phyloP scores from a whole-genome alignment of 192 early-diverging fungal species.

The Backusella psychrophila region DNA sequence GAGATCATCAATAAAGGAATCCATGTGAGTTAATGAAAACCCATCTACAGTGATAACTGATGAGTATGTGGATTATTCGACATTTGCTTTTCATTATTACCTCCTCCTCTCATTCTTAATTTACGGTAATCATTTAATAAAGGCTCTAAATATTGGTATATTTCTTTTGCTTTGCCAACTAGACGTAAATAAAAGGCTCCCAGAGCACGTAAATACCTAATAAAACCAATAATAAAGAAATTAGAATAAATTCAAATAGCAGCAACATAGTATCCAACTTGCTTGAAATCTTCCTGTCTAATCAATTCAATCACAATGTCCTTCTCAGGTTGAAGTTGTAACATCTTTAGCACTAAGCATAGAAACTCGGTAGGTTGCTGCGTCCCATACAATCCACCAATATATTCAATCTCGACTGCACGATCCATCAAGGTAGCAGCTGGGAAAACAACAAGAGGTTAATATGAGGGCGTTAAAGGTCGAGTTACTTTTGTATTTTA shows the following conservation, averaged over 20 bases:
- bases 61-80: neutral
- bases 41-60: constrained; percentile 25
- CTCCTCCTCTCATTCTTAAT: constrained; percentile 56
- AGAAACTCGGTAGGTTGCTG: constrained; percentile 91
- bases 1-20: constrained; percentile 89
- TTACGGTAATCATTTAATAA: constrained; percentile 87
- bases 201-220: constrained; percentile 80
- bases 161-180: constrained; percentile 70
- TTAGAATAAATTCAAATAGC: neutral
- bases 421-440: constrained; percentile 89
- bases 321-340: constrained; percentile 91
- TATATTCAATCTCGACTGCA: constrained; percentile 65
- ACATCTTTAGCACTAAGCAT: constrained; percentile 82
- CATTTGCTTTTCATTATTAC: constrained; percentile 21
- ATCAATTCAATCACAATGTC: constrained; percentile 86
- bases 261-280: neutral
- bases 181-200: constrained; percentile 89
- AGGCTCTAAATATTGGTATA: constrained; percentile 86
- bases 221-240: neutral
- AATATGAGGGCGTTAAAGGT: neutral
- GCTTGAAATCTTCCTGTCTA: constrained; percentile 81
- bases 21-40: constrained; percentile 65
- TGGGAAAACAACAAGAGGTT: constrained; percentile 2
- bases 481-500: constrained; percentile 15
- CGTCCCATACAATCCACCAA: constrained; percentile 86